Conservation (phyloP, 2,329 filamentous ascomycete genomes). For the Alternaria hordeiaustralica region DNA sequence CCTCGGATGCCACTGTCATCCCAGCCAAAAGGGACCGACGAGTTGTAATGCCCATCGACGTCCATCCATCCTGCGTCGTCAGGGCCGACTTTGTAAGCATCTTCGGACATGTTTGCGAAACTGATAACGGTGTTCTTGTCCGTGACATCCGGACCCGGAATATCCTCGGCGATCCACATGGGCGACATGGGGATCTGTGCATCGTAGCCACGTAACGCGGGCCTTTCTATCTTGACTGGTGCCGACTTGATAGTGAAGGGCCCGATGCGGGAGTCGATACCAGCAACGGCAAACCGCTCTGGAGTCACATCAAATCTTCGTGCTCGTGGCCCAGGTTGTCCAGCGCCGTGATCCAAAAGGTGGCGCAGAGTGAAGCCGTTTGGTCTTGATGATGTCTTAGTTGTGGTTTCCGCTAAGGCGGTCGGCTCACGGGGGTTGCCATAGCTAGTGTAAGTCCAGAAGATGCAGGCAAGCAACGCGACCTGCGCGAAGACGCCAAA, state of each 20-base stretch:
- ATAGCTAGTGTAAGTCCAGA: conserved; percentile 19
- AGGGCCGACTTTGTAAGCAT: conserved; percentile 43
- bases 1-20: conserved; percentile 46
- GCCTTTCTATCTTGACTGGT: conserved; percentile 39
- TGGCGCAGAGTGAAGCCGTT: conserved; percentile 38
- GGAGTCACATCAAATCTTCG: conserved; percentile 41
- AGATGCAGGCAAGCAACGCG: conserved; percentile 23
- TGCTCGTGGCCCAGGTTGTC: conserved; percentile 41
- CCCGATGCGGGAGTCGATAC: conserved; percentile 31
- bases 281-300: conserved; percentile 29
- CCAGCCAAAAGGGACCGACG: conserved; percentile 45
- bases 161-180: conserved; percentile 38
- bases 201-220: conserved; percentile 24
- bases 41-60: conserved; percentile 39
- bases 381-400: not conserved
- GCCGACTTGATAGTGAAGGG: conserved; percentile 40
- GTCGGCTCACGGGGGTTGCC: conserved; percentile 12
- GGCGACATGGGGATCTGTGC: conserved; percentile 37
- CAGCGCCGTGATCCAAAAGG: conserved; percentile 44
- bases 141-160: conserved; percentile 39
- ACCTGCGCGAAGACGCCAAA: conserved; percentile 30
- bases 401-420: conserved; percentile 10
- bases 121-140: conserved; percentile 44
- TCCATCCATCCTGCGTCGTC: conserved; percentile 46
- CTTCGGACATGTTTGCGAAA: conserved; percentile 47